Base-by-base conservation (phyloP, 306 rosid genomes). In the Geum urbanum region DNA sequence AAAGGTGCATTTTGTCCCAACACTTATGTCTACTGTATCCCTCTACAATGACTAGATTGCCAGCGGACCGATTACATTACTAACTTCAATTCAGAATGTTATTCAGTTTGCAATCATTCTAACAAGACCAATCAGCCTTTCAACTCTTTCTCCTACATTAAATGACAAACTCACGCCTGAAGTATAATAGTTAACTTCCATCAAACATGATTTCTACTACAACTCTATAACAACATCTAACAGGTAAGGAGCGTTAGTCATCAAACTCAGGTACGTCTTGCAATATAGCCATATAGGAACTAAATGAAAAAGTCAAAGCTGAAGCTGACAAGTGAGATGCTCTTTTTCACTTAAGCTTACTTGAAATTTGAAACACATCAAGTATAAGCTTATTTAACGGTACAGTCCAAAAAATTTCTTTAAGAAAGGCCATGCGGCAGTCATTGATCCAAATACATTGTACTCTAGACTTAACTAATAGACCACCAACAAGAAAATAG, bases 361-460 rank as follows among this genome's bases (percentile, higher is more conserved):
- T 43, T 55, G 74, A 70, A 43, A 54, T 12, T 55, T 43, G 18
- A 56, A 54, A 41, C 18, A 70, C 16, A 43, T 43, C 19, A 27
- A 74, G 50, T 43, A 76, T 53, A 51, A 62, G 13, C 64, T 37
- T 43, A 58, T 14, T 50, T 47, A 60, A 76, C 74, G 41, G 62
- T 50, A 52, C n/a, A 67, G 27, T 24, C n/a, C n/a, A n/a, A n/a
- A n/a, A 46, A 2, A 19, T 51, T 63, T 13, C 69, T 41, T 27
- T 3, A 43, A 41, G 47, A 73, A 57, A 13, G 67, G 55, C 37
- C 52, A 67, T 56, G 40, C 46, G 3, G 15, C 18, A 18, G 67
- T 22, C 51, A 41, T 37, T 47, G 60, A 78, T 49, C 53, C 60
- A 32, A 32, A 32, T 32, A 32, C 37, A 32, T 32, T 16, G 44